Evolutionary conservation across 2,329 filamentous ascomycete genomes (phyloP).

Genomic region (Diaporthe vaccinii): DNA sequence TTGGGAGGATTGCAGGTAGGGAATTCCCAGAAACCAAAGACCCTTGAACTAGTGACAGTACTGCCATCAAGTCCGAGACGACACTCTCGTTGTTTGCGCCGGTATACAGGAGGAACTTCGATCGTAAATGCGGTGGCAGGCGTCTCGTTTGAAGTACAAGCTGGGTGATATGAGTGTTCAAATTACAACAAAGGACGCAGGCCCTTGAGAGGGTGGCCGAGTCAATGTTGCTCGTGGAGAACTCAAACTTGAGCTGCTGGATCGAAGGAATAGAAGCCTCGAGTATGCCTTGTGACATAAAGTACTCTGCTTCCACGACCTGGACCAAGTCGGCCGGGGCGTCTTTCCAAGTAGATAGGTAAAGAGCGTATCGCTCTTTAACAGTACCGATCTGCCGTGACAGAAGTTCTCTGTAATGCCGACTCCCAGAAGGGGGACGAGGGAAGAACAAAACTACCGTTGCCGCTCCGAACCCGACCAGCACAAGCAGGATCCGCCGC

Average conservation of each 20-base stretch:
- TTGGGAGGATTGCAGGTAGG: not conserved
- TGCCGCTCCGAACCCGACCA: constrained; percentile 59
- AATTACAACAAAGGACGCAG: not conserved
- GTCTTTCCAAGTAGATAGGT: constrained; percentile 59
- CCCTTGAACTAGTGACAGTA: not conserved
- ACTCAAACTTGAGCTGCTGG: not conserved
- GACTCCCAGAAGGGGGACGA: constrained; percentile 59
- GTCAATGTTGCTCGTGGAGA: not conserved
- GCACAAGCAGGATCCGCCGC: constrained; percentile 58
- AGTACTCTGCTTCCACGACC: not conserved
- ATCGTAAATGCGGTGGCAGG: not conserved
- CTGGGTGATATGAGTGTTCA: not conserved
- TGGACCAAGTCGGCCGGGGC: not conserved
- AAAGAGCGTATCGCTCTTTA: constrained; percentile 63
- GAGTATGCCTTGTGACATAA: constrained; percentile 1
- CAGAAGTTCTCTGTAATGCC: constrained; percentile 59
- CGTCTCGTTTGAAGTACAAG: not conserved
- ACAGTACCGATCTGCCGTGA: constrained; percentile 58
- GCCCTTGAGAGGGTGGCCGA: not conserved
- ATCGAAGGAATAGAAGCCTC: not conserved
- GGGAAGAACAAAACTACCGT: constrained; percentile 62
- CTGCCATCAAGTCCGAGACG: not conserved
- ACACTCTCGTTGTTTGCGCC: constrained; percentile 1
- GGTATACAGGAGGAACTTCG: not conserved
- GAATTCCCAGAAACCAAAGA: not conserved